A percentile compares a stretch with the other conserved stretches of the same genome.
Evolutionary conservation across 164 flowering plant species (phyloP).

Genomic region (Echeveria elegans): DNA sequence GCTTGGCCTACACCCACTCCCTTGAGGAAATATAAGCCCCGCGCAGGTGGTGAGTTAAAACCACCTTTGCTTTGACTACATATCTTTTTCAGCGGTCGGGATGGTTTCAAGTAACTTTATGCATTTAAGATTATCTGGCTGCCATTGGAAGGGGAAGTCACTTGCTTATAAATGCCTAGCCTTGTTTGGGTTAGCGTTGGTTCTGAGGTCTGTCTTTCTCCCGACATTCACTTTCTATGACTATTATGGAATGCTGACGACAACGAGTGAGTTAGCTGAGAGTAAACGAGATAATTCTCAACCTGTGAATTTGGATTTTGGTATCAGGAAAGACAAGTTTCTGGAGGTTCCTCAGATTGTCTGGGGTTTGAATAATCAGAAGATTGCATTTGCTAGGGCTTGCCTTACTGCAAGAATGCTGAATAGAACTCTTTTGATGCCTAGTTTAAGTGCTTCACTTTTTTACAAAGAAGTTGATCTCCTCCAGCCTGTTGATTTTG

Average conservation of each 20-base stretch:
- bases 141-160: conserved; percentile 28
- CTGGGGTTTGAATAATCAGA: conserved; percentile 97
- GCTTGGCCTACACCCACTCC: too few species aligned
- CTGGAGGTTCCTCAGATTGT: conserved; percentile 91
- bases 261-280: conserved; percentile 11
- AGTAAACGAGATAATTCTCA: conserved; percentile 9
- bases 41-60: too few species aligned
- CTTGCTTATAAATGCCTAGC: conserved; percentile 40
- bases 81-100: too few species aligned
- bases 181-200: conserved; percentile 31
- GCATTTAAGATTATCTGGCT: conserved; percentile 23
- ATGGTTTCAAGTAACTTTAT: conserved; percentile 12
- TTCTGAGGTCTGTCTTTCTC: conserved; percentile 30
- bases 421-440: conserved; percentile 80
- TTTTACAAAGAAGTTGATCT: conserved; percentile 82
- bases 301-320: conserved; percentile 13
- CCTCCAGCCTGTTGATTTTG: conserved; percentile 69
- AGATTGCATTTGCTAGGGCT: conserved; percentile 91
- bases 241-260: conserved; percentile 15
- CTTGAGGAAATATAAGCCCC: too few species aligned
- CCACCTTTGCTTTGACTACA: too few species aligned
- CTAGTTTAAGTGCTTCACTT: conserved; percentile 87
- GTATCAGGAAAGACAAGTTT: conserved; percentile 44
- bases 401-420: conserved; percentile 75
- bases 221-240: conserved; percentile 23